Base-by-base conservation (phyloP, 345 rosid genomes). In the Brassica carinata region DNA sequence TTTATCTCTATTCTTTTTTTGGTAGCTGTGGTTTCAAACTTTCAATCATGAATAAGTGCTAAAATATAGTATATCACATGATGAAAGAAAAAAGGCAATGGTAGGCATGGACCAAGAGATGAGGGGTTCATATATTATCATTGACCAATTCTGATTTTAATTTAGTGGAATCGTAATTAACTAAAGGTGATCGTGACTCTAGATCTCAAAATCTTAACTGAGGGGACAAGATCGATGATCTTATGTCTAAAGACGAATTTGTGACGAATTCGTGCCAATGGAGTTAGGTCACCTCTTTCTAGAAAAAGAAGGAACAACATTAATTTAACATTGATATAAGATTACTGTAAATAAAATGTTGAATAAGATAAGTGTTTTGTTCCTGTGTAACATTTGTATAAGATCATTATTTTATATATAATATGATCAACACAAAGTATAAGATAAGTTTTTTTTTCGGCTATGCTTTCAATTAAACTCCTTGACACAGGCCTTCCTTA, bases 201-300 rank as follows among this genome's bases (percentile, higher is more conserved):
- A 69, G 79, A 80, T 80, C 75, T 75, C 67, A 80, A 69, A 45
- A 71, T 81, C 80, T 75, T 81, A 10, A 63, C 30, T 57, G 27
- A 31, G 80, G 83, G 83, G 83, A 75, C 80, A 81, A 55, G 80
- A 65, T 75, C 72, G 19, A 80, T 69, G 77, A 71, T 81, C 80
- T 81, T 76, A 81, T 71, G 69, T 75, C 77, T 64, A 75, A 40
- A 75, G 69, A 75, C 38, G 73, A 75, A 63, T 75, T 36, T 75
- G 77, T 81, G 64, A 75, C 38, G 72, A 75, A 63, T 75, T 29
- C 71, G 77, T 81, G 67, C 80, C 77, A 76, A 65, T 65, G 10
- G 72, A 75, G 80, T 71, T 81, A 76, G 83, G 83, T 38, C 80
- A 59, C 72, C 80, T 81, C 73, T 76, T 81, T 70, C 72, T 13